Base-by-base conservation (phyloP, 1,139 yeast genomes). In the Debaryomyces nepalensis region DNA sequence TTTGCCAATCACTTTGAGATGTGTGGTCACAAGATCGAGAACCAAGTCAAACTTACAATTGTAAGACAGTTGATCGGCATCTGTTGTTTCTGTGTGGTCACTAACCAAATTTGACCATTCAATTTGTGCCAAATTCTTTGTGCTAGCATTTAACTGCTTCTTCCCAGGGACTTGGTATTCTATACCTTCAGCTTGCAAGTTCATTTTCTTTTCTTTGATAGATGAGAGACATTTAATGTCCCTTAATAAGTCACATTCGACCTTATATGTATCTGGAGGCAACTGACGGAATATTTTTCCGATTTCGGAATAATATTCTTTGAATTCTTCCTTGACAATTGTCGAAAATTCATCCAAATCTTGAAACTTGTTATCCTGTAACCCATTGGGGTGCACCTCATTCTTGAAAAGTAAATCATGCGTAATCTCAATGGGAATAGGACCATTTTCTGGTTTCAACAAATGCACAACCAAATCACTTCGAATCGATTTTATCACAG, bases 401-500 rank as follows among this genome's bases (percentile, higher is more conserved):
- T 62, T 58, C 14, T 52, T 52, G 46, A 63, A 68, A 10, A 73
- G 55, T 56, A 70, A 59, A 33, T 66, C 70, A 47, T 70, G 76
- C 47, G 66, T 68, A 40, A 73, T 58, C 45, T 73, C 77, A 12
- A 73, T 47, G 1, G 78, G 78, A 14, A 73, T 63, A 9, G 62
- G 59, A 21, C 53, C 47, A 35, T 60, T 59, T 8, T 58, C 57
- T 2, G 76, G 65, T 32, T 63, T 53, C 10, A 71, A 48, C 1
- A 75, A 66, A 10, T 64, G 48, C 1, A 61, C 72, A 8, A 61
- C 63, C 34, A 73, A 55, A 38, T 71, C 76, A 2, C 63, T 60
- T 4, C 44, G 35, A 3, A 70, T 43, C 0, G 48, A 30, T 47
- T 67, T 69, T 35, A 73, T 52, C 26, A 62, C 64, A 2, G 76